Evolutionary conservation across 2,329 filamentous ascomycete species (phyloP).

Genomic region (Aspergillus ustus): DNA sequence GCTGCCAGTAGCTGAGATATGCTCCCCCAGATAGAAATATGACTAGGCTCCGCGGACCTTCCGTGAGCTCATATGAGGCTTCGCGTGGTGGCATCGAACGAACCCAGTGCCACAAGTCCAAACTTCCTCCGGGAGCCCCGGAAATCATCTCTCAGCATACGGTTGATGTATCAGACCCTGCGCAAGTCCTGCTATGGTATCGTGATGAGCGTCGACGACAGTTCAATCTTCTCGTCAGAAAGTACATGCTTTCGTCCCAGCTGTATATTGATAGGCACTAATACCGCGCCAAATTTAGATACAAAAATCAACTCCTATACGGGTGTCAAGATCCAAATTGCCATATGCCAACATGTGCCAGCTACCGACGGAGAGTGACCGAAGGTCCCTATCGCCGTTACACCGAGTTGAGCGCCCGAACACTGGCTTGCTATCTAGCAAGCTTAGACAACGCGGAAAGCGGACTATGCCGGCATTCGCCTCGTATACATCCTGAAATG

Average conservation of each 20-base stretch:
- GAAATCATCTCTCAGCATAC: constrained; percentile 46
- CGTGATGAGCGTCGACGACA: constrained; percentile 46
- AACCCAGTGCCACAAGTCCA: constrained; percentile 39
- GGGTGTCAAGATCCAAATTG: constrained; percentile 75
- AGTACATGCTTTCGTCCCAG: constrained; percentile 27
- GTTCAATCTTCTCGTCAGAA: constrained; percentile 68
- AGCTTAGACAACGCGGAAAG: constrained; percentile 76
- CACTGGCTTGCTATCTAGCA: constrained; percentile 78
- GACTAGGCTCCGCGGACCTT: constrained; percentile 50
- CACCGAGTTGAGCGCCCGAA: constrained; percentile 79
- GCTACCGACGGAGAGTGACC: constrained; percentile 70
- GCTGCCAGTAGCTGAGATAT: constrained; percentile 28
- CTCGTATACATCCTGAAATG: constrained; percentile 34
- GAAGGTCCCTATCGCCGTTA: constrained; percentile 76
- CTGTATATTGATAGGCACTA: constrained; percentile 9
- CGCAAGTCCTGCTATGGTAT: constrained; percentile 43
- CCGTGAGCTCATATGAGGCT: constrained; percentile 37
- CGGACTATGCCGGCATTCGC: constrained; percentile 65
- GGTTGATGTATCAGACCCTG: constrained; percentile 43
- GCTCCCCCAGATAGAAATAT: constrained; percentile 36
- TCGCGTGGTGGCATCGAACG: constrained; percentile 34
- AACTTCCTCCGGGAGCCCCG: constrained; percentile 47
- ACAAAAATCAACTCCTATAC: constrained; percentile 78
- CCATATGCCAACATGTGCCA: constrained; percentile 78
- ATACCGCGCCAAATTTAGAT: constrained; percentile 55